These are phyloP conservation scores for Ordospora colligata DNA, from an alignment of 371 early-diverging fungal genomes.

Conservation along the genomic window DNA sequence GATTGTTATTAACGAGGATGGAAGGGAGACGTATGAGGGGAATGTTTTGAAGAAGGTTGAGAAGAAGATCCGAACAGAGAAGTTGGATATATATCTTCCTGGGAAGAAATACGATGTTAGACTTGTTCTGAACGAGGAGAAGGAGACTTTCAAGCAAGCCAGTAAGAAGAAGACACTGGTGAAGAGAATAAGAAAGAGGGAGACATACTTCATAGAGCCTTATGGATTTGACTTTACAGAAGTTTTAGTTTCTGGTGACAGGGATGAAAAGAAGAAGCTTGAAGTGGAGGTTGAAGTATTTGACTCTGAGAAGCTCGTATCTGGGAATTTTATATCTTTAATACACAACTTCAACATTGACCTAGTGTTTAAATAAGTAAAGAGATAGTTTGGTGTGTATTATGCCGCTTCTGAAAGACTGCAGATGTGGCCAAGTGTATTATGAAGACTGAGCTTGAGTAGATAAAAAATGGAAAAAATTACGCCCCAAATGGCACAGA, in stretches of 20 bases:
- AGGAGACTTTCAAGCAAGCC: slow-evolving; percentile 1
- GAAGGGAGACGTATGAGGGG: slow-evolving; percentile 10
- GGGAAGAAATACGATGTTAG: slow-evolving; percentile 24
- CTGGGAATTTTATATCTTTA: neutral
- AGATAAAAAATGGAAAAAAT: slow-evolving; percentile 12
- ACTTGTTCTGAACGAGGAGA: slow-evolving; percentile 18
- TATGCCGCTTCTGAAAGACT: neutral
- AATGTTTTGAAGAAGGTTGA: slow-evolving; percentile 11
- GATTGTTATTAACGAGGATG: slow-evolving; percentile 11
- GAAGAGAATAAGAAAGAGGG: slow-evolving; percentile 7
- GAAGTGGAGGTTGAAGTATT: slow-evolving; percentile 34
- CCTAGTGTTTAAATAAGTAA: neutral
- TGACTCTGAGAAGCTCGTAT: slow-evolving; percentile 5
- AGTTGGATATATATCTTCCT: slow-evolving; percentile 23
- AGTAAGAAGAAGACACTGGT: neutral
- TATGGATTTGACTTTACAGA: slow-evolving; percentile 32
- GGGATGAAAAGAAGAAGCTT: slow-evolving; percentile 10
- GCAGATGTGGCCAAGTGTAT: neutral
- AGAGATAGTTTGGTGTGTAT: neutral
- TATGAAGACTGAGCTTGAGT: neutral
- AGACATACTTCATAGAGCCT: slow-evolving; percentile 3
- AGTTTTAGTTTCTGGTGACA: slow-evolving; percentile 1
- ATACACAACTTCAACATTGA: slow-evolving; percentile 12
- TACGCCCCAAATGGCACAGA: neutral
- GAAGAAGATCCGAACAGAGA: slow-evolving; percentile 9